Percentiles rank a stretch among this genome's conserved stretches.
phyloP scores from a whole-genome alignment of 2,329 filamentous ascomycete species.

The Colletotrichum melonis region DNA sequence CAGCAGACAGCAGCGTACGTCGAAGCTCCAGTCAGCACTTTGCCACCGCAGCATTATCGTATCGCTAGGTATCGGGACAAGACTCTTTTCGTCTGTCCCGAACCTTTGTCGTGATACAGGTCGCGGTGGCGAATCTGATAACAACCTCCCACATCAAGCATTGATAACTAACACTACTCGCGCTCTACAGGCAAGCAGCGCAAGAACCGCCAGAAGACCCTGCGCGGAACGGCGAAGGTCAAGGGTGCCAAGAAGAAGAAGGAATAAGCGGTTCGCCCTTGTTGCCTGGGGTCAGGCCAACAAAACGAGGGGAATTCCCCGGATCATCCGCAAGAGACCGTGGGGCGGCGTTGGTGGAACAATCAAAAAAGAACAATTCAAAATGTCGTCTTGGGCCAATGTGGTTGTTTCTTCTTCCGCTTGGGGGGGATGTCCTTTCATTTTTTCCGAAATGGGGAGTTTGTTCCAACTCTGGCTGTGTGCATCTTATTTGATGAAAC shows the following conservation, averaged over 20 bases:
- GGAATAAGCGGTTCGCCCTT: constrained; percentile 73
- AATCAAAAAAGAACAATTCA: constrained; percentile 29
- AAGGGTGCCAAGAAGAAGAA: constrained; percentile 97
- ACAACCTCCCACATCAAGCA: background rate
- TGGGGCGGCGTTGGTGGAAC: constrained; percentile 36
- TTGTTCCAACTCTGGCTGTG: constrained; percentile 27
- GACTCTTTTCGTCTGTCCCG: constrained; percentile 5
- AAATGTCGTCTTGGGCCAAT: constrained; percentile 35
- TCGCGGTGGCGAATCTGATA: constrained; percentile 35
- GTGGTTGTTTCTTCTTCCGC: constrained; percentile 18
- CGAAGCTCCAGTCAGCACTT: constrained; percentile 31
- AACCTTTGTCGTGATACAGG: constrained; percentile 35
- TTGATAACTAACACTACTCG: constrained; percentile 37
- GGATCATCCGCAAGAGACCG: constrained; percentile 34
- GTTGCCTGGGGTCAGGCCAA: constrained; percentile 35
- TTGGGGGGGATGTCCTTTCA: constrained; percentile 20
- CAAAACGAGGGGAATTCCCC: constrained; percentile 33
- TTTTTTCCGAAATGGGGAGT: constrained; percentile 15
- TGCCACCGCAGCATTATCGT: background rate
- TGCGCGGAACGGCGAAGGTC: constrained; percentile 97
- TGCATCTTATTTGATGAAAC: constrained; percentile 33
- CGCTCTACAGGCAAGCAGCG: constrained; percentile 91
- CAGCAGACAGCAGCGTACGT: constrained; percentile 99
- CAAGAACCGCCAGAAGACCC: constrained; percentile 99
- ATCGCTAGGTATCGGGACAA: background rate